A percentile compares a stretch with the other conserved stretches of the same genome.
phyloP scores from a whole-genome alignment of 306 rosid genomes.

The Cyclanthera cordifolia region DNA sequence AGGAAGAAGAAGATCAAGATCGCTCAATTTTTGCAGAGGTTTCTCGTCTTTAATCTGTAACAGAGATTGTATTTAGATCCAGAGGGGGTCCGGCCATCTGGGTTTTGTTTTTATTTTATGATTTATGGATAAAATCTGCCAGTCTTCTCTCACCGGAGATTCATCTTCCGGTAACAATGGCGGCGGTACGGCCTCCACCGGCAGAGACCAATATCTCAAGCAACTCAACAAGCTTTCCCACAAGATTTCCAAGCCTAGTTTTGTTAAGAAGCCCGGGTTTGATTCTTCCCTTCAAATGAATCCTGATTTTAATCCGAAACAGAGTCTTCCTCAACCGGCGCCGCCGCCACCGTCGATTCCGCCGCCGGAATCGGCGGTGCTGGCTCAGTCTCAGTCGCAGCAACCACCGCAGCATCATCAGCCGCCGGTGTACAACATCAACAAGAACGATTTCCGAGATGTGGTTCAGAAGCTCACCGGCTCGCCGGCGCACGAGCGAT shows the following conservation, averaged over 20 bases:
- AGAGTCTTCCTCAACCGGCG: constrained; percentile 14
- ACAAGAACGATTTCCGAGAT: constrained; percentile 87
- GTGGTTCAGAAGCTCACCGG: constrained; percentile 96
- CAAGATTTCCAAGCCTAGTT: constrained; percentile 69
- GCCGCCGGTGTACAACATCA: constrained; percentile 94
- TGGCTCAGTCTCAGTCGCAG: constrained; percentile 9
- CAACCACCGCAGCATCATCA: constrained; percentile 55
- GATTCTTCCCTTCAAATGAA: constrained; percentile 17
- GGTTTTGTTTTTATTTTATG: background rate
- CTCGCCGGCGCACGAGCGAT: constrained; percentile 83
- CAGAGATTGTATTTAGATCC: background rate
- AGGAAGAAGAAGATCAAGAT: background rate
- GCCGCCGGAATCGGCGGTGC: background rate
- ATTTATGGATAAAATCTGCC: constrained; percentile 32
- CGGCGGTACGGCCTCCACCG: constrained; percentile 3
- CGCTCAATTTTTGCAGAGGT: background rate
- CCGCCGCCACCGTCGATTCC: constrained; percentile 2
- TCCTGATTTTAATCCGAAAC: constrained; percentile 15
- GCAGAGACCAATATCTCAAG: constrained; percentile 49
- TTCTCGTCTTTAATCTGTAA: background rate
- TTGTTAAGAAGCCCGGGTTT: constrained; percentile 31
- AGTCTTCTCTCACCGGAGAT: constrained; percentile 27
- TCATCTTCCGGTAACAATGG: constrained; percentile 13
- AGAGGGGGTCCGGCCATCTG: background rate
- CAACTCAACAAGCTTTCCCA: constrained; percentile 89